Percentiles rank a stretch among this genome's conserved stretches.
Conservation (phyloP, 441 rosid species). For the Syzygium syzygioides region DNA sequence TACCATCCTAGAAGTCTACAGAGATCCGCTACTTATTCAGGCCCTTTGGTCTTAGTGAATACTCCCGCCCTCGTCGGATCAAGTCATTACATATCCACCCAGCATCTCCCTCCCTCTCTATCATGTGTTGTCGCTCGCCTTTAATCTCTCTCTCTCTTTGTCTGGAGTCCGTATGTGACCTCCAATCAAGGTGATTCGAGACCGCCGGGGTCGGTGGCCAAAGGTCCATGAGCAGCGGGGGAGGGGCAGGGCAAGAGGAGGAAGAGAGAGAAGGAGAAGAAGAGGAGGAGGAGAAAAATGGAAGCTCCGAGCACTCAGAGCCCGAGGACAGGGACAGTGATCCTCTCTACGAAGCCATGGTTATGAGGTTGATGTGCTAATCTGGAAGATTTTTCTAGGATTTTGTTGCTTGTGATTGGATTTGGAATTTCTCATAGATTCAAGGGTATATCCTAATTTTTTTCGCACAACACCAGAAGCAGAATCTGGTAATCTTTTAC, state of each 20-base stretch:
- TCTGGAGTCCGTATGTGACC: not conserved
- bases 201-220: not conserved
- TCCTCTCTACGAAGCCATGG: slow-evolving; percentile 52
- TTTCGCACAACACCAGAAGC: not conserved
- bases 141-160: not conserved
- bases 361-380: not conserved
- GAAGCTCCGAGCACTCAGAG: slow-evolving; percentile 48
- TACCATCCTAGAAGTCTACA: not conserved
- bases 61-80: fast-evolving
- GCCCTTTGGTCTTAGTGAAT: fast-evolving
- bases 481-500: not conserved
- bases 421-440: not conserved
- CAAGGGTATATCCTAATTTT: not conserved
- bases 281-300: slow-evolving; percentile 50
- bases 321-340: slow-evolving; percentile 53
- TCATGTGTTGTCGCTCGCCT: not conserved
- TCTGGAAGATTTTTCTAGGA: not conserved
- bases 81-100: not conserved
- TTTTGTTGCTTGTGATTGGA: not conserved
- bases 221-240: not conserved
- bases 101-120: not conserved
- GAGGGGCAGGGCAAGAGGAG: slow-evolving; percentile 39
- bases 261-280: slow-evolving; percentile 59
- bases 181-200: not conserved
- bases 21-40: not conserved